Conservation (phyloP, 305 asterid genomes). For the Fraxinus sp. region DNA sequence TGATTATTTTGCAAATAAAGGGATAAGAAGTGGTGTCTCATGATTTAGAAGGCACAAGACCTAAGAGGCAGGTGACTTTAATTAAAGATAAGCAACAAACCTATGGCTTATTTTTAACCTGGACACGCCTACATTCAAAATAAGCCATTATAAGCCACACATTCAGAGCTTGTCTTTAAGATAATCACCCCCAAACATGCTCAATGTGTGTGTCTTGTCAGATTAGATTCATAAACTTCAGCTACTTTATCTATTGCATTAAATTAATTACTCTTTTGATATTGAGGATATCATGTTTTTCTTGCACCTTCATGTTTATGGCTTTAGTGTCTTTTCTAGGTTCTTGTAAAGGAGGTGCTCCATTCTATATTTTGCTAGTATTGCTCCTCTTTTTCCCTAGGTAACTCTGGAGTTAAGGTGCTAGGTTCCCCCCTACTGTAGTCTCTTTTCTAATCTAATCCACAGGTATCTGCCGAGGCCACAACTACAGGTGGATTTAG, state of each 20-base stretch:
- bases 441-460: background rate
- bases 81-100: background rate
- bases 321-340: background rate
- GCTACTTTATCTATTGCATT: background rate
- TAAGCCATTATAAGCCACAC: background rate
- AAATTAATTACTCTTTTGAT: background rate
- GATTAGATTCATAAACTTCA: background rate
- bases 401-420: background rate
- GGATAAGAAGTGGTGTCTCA: background rate
- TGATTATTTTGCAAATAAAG: background rate
- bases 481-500: background rate
- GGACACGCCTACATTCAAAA: background rate
- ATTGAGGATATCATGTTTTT: background rate
- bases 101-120: background rate
- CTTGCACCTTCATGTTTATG: conserved; percentile 1
- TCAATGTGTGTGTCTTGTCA: background rate
- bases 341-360: background rate
- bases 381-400: background rate
- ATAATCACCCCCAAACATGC: background rate
- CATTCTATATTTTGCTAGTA: background rate
- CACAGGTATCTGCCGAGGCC: background rate
- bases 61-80: background rate
- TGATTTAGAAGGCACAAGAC: background rate
- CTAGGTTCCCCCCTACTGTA: background rate
- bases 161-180: background rate